phyloP scores from a whole-genome alignment of 1,139 yeast species.

The Entelexis sorbosivorans region DNA sequence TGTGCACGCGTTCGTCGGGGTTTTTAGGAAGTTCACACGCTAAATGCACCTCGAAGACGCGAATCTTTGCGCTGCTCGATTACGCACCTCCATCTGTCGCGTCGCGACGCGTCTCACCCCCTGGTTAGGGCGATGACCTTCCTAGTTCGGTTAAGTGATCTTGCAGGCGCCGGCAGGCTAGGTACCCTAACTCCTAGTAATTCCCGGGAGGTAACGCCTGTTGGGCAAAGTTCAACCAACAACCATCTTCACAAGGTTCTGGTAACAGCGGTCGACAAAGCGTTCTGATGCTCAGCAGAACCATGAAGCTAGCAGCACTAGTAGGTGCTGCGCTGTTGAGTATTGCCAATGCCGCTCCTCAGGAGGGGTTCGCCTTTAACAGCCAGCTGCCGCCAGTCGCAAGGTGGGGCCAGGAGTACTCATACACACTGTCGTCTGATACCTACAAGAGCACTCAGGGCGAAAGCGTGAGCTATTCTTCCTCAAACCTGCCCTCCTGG shows the following conservation, averaged over 20 bases:
- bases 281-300: constrained; percentile 2
- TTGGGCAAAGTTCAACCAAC: neutral
- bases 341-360: constrained; percentile 6
- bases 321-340: constrained; percentile 1
- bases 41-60: neutral
- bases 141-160: constrained; percentile 7
- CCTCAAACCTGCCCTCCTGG: constrained; percentile 62
- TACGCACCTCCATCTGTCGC: neutral
- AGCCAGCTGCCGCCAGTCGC: constrained; percentile 86
- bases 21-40: too few species aligned
- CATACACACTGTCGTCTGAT: constrained; percentile 58
- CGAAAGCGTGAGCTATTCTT: constrained; percentile 38
- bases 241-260: neutral
- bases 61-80: neutral
- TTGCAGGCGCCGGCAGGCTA: neutral
- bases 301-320: constrained; percentile 8
- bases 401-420: constrained; percentile 49
- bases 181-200: constrained; percentile 3
- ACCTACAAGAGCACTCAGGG: constrained; percentile 47
- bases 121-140: constrained; percentile 3
- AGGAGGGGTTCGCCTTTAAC: constrained; percentile 63
- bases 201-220: neutral
- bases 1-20: too few species aligned
- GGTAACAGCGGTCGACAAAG: neutral
- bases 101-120: constrained; percentile 6